phyloP scores from a whole-genome alignment of 208 protist species.

The Acanthamoeba sp. region DNA sequence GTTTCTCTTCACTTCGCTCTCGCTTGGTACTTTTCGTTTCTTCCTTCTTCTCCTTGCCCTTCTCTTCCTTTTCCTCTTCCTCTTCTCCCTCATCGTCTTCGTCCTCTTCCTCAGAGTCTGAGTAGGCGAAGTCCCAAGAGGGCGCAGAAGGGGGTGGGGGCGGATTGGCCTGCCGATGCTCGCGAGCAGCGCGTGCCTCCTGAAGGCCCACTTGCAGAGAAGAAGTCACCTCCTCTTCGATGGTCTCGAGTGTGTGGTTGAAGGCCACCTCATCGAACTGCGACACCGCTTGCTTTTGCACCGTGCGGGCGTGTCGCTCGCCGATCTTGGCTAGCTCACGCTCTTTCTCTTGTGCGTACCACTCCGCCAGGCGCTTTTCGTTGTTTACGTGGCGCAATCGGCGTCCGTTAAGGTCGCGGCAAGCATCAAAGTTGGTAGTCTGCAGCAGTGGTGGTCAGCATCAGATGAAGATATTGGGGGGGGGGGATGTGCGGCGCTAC shows the following conservation, averaged over 20 bases:
- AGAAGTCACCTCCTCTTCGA: conserved; percentile 16
- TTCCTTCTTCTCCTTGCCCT: conserved; percentile 11
- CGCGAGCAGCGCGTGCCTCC: conserved; percentile 2
- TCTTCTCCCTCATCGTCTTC: neutral
- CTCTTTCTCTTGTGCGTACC: conserved; percentile 35
- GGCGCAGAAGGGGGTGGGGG: neutral
- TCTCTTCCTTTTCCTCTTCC: conserved; percentile 17
- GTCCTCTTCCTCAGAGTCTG: neutral
- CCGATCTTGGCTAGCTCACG: neutral
- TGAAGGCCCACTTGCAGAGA: conserved; percentile 29
- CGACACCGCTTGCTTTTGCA: neutral
- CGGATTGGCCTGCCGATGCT: neutral
- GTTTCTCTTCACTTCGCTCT: neutral
- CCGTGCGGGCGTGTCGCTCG: neutral
- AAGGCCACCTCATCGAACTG: conserved; percentile 42
- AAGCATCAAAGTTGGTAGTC: conserved; percentile 72
- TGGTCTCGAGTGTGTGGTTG: conserved; percentile 24
- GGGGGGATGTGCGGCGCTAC: neutral
- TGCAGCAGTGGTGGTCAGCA: neutral
- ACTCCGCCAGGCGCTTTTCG: conserved; percentile 15
- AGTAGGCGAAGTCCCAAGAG: neutral
- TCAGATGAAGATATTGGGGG: neutral
- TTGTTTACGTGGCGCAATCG: conserved; percentile 55
- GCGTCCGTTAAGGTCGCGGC: conserved; percentile 37
- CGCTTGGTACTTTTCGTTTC: neutral